phyloP scores from a whole-genome alignment of 2,329 filamentous ascomycete genomes.

The Neospermospora avenae region DNA sequence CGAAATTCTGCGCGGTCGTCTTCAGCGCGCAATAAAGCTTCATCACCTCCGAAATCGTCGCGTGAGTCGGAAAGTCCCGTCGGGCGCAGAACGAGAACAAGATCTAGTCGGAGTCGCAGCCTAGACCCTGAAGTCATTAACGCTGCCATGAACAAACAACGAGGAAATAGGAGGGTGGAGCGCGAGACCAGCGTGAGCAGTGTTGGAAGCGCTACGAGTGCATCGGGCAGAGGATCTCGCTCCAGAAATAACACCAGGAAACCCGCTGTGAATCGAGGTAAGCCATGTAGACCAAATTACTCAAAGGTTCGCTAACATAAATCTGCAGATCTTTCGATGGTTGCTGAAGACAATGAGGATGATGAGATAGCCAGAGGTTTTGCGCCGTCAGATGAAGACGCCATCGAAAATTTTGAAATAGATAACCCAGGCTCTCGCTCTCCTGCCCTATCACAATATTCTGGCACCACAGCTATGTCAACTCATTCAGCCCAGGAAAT shows the following conservation, averaged over 20 bases:
- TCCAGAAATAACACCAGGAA: slow-evolving; percentile 21
- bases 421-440: slow-evolving; percentile 14
- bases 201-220: slow-evolving; percentile 21
- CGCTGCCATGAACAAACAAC: slow-evolving; percentile 5
- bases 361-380: neutral
- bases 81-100: slow-evolving; percentile 17
- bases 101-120: slow-evolving; percentile 40
- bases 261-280: slow-evolving; percentile 18
- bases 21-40: slow-evolving; percentile 23
- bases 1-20: slow-evolving; percentile 24
- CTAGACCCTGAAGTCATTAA: slow-evolving; percentile 32
- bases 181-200: slow-evolving; percentile 29
- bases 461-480: slow-evolving; percentile 27
- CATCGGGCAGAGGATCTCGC: slow-evolving; percentile 16
- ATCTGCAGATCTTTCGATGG: slow-evolving; percentile 28
- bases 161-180: slow-evolving; percentile 5
- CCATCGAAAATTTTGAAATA: slow-evolving; percentile 9
- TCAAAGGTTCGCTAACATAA: slow-evolving; percentile 8
- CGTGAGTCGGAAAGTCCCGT: slow-evolving; percentile 21
- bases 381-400: neutral
- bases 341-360: slow-evolving; percentile 26
- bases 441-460: slow-evolving; percentile 24
- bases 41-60: slow-evolving; percentile 28
- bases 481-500: slow-evolving; percentile 26
- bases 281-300: neutral